Evolutionary conservation across 371 early-diverging fungal species (phyloP).

Genomic region (Syncephalastrum monosporum): DNA sequence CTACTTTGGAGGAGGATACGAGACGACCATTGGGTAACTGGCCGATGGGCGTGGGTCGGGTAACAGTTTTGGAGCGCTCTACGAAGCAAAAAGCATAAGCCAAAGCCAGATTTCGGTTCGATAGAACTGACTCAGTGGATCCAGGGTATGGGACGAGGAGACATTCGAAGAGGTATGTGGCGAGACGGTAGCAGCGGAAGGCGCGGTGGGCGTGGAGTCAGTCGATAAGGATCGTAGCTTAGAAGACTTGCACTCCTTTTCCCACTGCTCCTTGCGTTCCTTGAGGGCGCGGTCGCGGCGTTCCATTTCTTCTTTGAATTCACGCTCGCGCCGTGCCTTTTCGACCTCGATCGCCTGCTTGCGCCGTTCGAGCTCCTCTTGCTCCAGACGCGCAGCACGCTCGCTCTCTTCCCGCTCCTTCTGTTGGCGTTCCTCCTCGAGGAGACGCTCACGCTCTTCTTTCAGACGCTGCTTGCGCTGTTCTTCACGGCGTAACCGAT

Average conservation of each 20-base stretch:
- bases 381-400: slow-evolving; percentile 19
- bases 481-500: slow-evolving; percentile 55
- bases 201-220: slow-evolving; percentile 13
- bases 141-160: background rate
- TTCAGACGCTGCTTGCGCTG: slow-evolving; percentile 53
- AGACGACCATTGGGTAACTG: slow-evolving; percentile 8
- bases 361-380: slow-evolving; percentile 27
- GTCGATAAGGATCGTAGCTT: slow-evolving; percentile 13
- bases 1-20: slow-evolving; percentile 3
- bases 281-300: slow-evolving; percentile 30
- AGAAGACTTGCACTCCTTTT: slow-evolving; percentile 8
- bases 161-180: background rate
- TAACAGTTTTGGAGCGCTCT: too few relatives aligned
- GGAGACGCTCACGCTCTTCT: slow-evolving; percentile 54
- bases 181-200: slow-evolving; percentile 2
- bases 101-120: too few relatives aligned
- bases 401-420: slow-evolving; percentile 34
- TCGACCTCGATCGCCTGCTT: slow-evolving; percentile 37
- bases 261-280: slow-evolving; percentile 26
- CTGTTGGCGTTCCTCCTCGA: slow-evolving; percentile 55
- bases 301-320: slow-evolving; percentile 20
- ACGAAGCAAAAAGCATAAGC: background rate
- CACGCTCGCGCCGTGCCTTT: slow-evolving; percentile 29
- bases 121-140: too few relatives aligned
- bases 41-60: slow-evolving; percentile 8